Evolutionary conservation across 2,329 filamentous ascomycete species (phyloP).

Genomic region (Cytospora chrysosperma): DNA sequence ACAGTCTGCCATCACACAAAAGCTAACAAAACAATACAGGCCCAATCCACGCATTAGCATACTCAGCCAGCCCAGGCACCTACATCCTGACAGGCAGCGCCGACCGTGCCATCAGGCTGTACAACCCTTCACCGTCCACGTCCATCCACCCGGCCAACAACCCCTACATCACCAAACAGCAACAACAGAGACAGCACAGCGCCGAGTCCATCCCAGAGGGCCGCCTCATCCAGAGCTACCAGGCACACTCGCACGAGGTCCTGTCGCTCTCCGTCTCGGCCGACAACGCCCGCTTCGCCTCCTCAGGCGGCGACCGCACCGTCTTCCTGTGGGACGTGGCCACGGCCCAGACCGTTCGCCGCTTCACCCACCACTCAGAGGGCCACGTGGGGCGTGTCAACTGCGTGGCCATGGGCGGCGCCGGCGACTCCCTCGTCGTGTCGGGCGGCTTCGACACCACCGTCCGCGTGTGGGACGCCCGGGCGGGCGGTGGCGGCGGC

Average conservation of each 20-base stretch:
- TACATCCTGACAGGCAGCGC: constrained; percentile 84
- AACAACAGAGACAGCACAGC: constrained; percentile 36
- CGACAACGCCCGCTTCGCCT: constrained; percentile 83
- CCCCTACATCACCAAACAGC: constrained; percentile 37
- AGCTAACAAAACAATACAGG: constrained; percentile 43
- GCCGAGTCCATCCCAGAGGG: constrained; percentile 42
- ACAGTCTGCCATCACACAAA: neutral
- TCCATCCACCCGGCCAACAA: constrained; percentile 25
- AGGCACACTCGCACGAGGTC: constrained; percentile 88
- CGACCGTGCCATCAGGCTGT: constrained; percentile 82
- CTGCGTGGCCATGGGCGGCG: constrained; percentile 74
- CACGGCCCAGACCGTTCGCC: constrained; percentile 71
- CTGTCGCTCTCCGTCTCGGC: constrained; percentile 72
- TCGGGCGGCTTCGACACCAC: constrained; percentile 74
- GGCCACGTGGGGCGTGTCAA: constrained; percentile 76
- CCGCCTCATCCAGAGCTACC: constrained; percentile 80
- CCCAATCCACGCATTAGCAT: constrained; percentile 69
- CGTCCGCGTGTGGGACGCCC: constrained; percentile 74
- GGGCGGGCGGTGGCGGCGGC: constrained; percentile 40
- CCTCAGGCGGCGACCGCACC: constrained; percentile 83
- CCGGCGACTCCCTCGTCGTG: constrained; percentile 69
- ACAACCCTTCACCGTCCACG: constrained; percentile 66
- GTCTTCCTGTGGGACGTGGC: constrained; percentile 96
- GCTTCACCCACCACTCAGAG: constrained; percentile 59
- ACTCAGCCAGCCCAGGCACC: constrained; percentile 69